A percentile compares a stretch with the other conserved stretches of the same genome.
Evolutionary conservation across 2,329 filamentous ascomycete genomes (phyloP).

Genomic region (Ceratocystis variospora): DNA sequence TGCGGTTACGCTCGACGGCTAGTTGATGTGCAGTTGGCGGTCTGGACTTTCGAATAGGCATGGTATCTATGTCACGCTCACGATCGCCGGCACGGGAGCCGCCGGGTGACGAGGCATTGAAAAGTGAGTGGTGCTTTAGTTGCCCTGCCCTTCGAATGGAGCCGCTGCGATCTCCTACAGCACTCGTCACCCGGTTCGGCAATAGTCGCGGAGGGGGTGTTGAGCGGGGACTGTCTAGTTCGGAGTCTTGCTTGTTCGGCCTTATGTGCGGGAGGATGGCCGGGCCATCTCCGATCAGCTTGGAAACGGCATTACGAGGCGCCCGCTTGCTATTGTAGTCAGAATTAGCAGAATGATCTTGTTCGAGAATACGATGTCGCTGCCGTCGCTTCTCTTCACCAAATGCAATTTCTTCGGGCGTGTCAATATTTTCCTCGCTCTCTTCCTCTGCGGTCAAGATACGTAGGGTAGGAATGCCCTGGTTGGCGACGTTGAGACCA

Average conservation of each 20-base stretch:
- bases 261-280: constrained; percentile 49
- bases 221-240: constrained; percentile 33
- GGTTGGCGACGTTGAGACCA: constrained; percentile 48
- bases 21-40: constrained; percentile 71
- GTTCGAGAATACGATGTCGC: constrained; percentile 59
- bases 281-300: constrained; percentile 39
- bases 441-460: constrained; percentile 53
- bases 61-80: constrained; percentile 25
- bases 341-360: constrained; percentile 55
- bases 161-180: constrained; percentile 29
- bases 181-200: constrained; percentile 21
- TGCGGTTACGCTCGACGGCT: constrained; percentile 65
- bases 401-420: constrained; percentile 53
- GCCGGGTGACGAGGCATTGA: constrained; percentile 47
- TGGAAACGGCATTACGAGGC: constrained; percentile 26
- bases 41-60: constrained; percentile 49
- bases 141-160: constrained; percentile 23
- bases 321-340: constrained; percentile 47
- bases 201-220: constrained; percentile 26
- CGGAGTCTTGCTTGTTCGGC: constrained; percentile 45
- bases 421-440: constrained; percentile 59
- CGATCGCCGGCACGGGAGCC: constrained; percentile 40
- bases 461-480: constrained; percentile 54
- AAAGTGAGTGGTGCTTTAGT: constrained; percentile 42
- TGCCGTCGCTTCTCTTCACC: constrained; percentile 61